phyloP scores from a whole-genome alignment of 495 filamentous ascomycete species.

The Polyplosphaeria fusca region DNA sequence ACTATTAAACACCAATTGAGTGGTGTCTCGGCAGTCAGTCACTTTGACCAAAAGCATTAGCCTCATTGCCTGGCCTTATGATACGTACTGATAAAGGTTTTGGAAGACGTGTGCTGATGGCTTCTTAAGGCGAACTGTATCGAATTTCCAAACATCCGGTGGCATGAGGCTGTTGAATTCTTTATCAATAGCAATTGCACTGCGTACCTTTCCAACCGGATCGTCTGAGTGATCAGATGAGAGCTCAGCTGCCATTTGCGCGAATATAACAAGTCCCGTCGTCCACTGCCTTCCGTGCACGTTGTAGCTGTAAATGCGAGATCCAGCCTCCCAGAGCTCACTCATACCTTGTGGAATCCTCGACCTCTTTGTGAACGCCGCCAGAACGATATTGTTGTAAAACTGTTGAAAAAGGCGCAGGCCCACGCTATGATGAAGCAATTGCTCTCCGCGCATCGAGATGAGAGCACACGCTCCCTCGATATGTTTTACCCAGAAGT shows the following conservation, averaged over 20 bases:
- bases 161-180: not conserved
- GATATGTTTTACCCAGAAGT: conserved; percentile 20
- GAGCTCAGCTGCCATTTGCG: not conserved
- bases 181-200: conserved; percentile 10
- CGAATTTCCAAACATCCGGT: conserved; percentile 20
- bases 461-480: conserved; percentile 23
- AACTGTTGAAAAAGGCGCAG: conserved; percentile 24
- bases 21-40: too few relatives aligned
- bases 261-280: conserved; percentile 10
- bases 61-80: too few relatives aligned
- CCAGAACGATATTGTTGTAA: conserved; percentile 17
- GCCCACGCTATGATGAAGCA: conserved; percentile 7
- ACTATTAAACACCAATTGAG: too few relatives aligned
- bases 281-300: conserved; percentile 11
- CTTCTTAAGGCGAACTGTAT: conserved; percentile 8
- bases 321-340: conserved; percentile 5
- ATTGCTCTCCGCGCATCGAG: conserved; percentile 12
- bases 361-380: conserved; percentile 2
- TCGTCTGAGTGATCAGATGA: too few relatives aligned
- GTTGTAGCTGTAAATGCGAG: not conserved
- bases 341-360: conserved; percentile 5
- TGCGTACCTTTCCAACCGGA: conserved; percentile 1
- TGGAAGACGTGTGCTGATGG: conserved; percentile 4
- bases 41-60: too few relatives aligned
- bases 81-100: conserved; percentile 20